These are phyloP conservation scores for Chrysanthemum seticuspe DNA, from an alignment of 129 eudicot species.

Conservation along the genomic window DNA sequence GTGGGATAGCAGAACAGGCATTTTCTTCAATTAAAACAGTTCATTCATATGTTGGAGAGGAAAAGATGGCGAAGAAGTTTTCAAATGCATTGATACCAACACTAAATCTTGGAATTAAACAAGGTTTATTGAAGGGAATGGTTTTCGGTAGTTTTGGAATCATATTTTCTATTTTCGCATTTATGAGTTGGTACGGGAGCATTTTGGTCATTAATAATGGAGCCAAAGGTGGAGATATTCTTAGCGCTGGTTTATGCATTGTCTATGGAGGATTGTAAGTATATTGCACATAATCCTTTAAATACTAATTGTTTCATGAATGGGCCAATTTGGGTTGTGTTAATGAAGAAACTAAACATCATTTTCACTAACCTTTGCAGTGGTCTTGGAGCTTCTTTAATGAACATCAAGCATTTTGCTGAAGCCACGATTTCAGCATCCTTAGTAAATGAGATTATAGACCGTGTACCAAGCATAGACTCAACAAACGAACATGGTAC, in stretches of 20 bases:
- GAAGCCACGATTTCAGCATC: conserved; percentile 33
- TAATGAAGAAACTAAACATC: not conserved
- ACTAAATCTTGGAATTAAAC: conserved; percentile 29
- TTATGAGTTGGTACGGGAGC: conserved; percentile 45
- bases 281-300: not conserved
- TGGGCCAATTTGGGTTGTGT: not conserved
- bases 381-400: conserved; percentile 37
- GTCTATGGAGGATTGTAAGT: conserved; percentile 44
- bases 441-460: conserved; percentile 20
- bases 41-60: conserved; percentile 37
- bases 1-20: conserved; percentile 40
- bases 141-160: conserved; percentile 34
- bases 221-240: conserved; percentile 39
- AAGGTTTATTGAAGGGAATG: conserved; percentile 43
- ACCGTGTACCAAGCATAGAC: conserved; percentile 32
- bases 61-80: conserved; percentile 20
- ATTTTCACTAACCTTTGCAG: conserved; percentile 9
- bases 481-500: conserved; percentile 26
- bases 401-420: conserved; percentile 34
- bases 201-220: conserved; percentile 37
- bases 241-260: conserved; percentile 36
- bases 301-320: not conserved
- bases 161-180: conserved; percentile 32
- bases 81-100: conserved; percentile 22
- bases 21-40: conserved; percentile 43